Evolutionary conservation across 164 flowering plant genomes (phyloP).

Genomic region (Chloranthus sessilifolius): DNA sequence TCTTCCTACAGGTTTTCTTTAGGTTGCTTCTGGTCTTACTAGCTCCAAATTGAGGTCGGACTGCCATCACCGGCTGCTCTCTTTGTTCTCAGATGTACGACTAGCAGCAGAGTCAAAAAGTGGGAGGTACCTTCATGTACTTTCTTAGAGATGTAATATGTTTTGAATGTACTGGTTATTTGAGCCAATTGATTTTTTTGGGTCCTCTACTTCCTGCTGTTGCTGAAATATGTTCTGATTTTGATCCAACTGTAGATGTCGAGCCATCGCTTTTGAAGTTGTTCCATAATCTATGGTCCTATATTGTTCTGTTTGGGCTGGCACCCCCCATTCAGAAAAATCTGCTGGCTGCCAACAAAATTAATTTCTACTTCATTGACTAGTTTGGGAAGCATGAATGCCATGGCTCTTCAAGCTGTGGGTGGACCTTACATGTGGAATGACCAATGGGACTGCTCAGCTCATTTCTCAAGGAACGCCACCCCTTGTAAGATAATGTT

Average conservation of each 20-base stretch:
- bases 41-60: too few species aligned
- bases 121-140: too few species aligned
- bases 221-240: slow-evolving; percentile 97
- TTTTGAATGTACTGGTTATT: too few species aligned
- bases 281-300: slow-evolving; percentile 98
- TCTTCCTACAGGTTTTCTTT: too few species aligned
- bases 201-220: slow-evolving; percentile 99
- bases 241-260: slow-evolving; percentile 77
- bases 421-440: slow-evolving; percentile 99
- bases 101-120: too few species aligned
- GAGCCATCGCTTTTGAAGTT: slow-evolving; percentile 93
- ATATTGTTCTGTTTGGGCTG: slow-evolving; percentile 91
- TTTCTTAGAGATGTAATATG: too few species aligned
- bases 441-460: slow-evolving; percentile 82
- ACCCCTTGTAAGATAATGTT: slow-evolving; percentile 77
- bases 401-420: slow-evolving; percentile 85
- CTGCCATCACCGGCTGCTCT: too few species aligned
- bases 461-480: slow-evolving; percentile 96
- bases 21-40: too few species aligned
- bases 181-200: too few species aligned
- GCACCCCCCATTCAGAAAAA: slow-evolving; percentile 86
- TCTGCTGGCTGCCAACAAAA: slow-evolving; percentile 47
- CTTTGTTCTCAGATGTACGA: too few species aligned
- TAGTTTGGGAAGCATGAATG: slow-evolving; percentile 73
- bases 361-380: slow-evolving; percentile 55